phyloP scores from a whole-genome alignment of 352 stramenopile species.

The Blastocystis sp. region DNA sequence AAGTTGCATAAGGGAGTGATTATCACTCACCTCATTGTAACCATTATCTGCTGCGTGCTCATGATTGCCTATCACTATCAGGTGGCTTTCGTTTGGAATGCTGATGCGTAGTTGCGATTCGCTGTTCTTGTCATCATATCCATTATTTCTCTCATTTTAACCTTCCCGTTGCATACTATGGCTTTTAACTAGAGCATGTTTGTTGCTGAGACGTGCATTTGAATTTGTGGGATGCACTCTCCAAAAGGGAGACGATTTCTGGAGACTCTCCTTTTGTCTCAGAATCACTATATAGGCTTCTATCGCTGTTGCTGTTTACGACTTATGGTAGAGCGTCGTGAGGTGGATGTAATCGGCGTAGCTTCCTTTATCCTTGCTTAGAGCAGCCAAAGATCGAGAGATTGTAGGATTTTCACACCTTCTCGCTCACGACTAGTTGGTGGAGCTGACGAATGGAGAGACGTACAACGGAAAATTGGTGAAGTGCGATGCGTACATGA shows the following conservation, averaged over 20 bases:
- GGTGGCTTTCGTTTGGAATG: not conserved
- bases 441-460: slow-evolving; percentile 98
- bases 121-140: slow-evolving; percentile 46
- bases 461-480: slow-evolving; percentile 95
- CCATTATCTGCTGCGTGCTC: slow-evolving; percentile 4
- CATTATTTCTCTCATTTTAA: slow-evolving; percentile 62
- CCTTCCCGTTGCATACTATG: slow-evolving; percentile 60
- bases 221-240: not conserved
- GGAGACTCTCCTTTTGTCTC: not conserved
- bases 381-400: slow-evolving; percentile 49
- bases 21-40: slow-evolving; percentile 36
- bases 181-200: slow-evolving; percentile 54
- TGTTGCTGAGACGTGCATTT: not conserved
- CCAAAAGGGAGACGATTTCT: slow-evolving; percentile 11
- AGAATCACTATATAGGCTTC: too few species aligned
- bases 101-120: slow-evolving; percentile 41
- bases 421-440: slow-evolving; percentile 75
- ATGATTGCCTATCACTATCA: slow-evolving; percentile 29
- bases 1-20: slow-evolving; percentile 40
- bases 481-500: slow-evolving; percentile 98
- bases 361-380: slow-evolving; percentile 50
- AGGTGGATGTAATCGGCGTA: not conserved
- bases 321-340: not conserved
- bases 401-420: not conserved
- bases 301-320: not conserved